Conservation (phyloP, 805 yeast genomes). For the Saturnispora zaruensis region DNA sequence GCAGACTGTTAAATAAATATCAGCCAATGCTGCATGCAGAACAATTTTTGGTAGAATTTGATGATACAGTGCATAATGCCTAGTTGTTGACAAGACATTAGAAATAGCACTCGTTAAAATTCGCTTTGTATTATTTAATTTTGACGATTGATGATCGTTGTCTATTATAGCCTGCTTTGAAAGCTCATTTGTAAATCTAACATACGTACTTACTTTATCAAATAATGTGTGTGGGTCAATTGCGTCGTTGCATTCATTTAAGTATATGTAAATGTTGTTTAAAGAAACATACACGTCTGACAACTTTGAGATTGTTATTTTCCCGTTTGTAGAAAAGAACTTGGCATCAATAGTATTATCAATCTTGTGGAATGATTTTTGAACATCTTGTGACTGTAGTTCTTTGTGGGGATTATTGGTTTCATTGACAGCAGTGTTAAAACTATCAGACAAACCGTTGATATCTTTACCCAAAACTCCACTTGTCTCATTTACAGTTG, state of each 20-base stretch:
- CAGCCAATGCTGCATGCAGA: constrained; percentile 68
- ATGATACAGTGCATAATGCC: constrained; percentile 60
- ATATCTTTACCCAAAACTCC: not conserved
- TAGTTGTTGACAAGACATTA: constrained; percentile 65
- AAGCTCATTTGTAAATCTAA: constrained; percentile 34
- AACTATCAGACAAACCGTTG: not conserved
- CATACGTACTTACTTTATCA: constrained; percentile 42
- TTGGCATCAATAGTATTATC: constrained; percentile 4
- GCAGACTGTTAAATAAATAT: constrained; percentile 57
- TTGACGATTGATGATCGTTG: constrained; percentile 11
- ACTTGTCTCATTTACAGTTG: not conserved
- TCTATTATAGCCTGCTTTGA: constrained; percentile 30
- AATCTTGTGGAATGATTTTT: constrained; percentile 9
- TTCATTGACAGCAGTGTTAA: not conserved
- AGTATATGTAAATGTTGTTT: constrained; percentile 34
- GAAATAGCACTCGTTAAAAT: constrained; percentile 58
- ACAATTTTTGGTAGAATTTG: constrained; percentile 61
- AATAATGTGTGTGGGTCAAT: constrained; percentile 33
- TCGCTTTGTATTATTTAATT: constrained; percentile 32
- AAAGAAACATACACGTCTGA: constrained; percentile 39
- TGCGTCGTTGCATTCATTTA: constrained; percentile 24
- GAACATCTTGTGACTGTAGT: constrained; percentile 27
- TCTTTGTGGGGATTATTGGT: constrained; percentile 48
- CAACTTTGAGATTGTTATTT: constrained; percentile 38
- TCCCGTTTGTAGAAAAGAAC: constrained; percentile 30